Evolutionary conservation across 1,284 basidiomycete species (phyloP).

Genomic region (Thecaphora frezii): DNA sequence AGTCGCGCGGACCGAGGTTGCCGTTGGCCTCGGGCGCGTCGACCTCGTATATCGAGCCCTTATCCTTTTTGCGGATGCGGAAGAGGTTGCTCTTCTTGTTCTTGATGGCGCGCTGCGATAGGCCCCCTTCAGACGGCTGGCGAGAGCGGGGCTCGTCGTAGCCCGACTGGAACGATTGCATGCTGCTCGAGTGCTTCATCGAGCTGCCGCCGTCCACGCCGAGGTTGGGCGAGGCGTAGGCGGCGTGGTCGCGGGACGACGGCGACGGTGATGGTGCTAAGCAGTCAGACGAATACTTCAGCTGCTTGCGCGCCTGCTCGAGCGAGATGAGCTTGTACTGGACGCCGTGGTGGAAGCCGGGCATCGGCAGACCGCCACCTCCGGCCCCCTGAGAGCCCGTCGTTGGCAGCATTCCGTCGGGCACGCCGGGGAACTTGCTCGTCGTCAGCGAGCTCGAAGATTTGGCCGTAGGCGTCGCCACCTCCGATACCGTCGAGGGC

Average conservation of each 20-base stretch:
- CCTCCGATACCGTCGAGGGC: not conserved
- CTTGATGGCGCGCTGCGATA: constrained; percentile 15
- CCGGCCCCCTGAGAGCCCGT: not conserved
- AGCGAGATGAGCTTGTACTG: constrained; percentile 53
- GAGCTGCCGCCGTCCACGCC: not conserved
- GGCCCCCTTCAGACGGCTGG: not conserved
- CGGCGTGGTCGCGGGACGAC: not conserved
- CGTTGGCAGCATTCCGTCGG: not conserved
- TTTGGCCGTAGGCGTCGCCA: not conserved
- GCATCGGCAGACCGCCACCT: not conserved
- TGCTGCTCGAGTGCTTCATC: constrained; percentile 1
- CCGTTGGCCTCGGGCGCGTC: not conserved
- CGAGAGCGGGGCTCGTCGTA: not conserved
- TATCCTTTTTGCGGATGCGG: constrained; percentile 43
- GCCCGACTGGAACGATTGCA: constrained; percentile 3
- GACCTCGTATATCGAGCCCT: constrained; percentile 5
- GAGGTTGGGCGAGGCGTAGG: not conserved
- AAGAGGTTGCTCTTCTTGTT: constrained; percentile 52
- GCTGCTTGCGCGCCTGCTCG: constrained; percentile 40
- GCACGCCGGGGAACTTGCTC: not conserved
- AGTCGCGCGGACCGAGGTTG: not conserved
- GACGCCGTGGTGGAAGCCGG: constrained; percentile 40
- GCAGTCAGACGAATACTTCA: not conserved
- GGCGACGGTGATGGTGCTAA: not conserved
- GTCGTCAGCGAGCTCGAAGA: not conserved